Base-by-base conservation (phyloP, 176 grass and related monocot species). In the Aegilops sharonensis region DNA sequence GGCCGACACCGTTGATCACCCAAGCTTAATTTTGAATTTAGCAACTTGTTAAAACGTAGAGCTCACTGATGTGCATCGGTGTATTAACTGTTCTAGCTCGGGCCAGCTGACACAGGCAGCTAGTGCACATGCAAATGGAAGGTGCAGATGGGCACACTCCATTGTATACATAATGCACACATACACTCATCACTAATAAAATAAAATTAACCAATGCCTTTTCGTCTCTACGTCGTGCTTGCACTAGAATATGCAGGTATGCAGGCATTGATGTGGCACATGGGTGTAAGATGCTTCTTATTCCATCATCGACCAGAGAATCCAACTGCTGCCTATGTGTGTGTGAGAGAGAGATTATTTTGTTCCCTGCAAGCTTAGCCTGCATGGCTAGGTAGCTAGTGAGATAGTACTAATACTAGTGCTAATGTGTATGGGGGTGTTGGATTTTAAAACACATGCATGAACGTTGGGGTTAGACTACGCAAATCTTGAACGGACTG, bases 261-360 rank as follows among this genome's bases (percentile, higher is more conserved):
- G 39, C 59, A 78, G 52, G 52, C 6, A 75, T 80, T 67, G 68
- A 77, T 48, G 72, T 71, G 87, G 37, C 89, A 92, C 84, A 89
- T 92, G 92, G 77, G 13, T 56, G 29, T 35, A 72, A 80, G 89
- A 94, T 94, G 89, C 89, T 92, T 94, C 92, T 92, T 73, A 91
- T 89, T 88, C 91, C 67, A 65, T 64, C 37, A 77, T 71, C 25
- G 76, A 71, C 68, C 89, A 88, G 81, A 81, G 82, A 91, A 91
- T 91, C 86, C 52, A 39, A 85, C n/a, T 90, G 39, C 21, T 6
- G 76, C 31, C 43, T 10, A 2, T 8, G 56, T 8, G 17, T 3
- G 56, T 21, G 54, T 21, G 15, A 1, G 5, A 3, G 68, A 60
- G 27, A 72, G 84, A 34, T 48, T 78, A 45, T 39, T 64, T 50